Base-by-base conservation (phyloP, 306 rosid species). In the Mimosa pudica region DNA sequence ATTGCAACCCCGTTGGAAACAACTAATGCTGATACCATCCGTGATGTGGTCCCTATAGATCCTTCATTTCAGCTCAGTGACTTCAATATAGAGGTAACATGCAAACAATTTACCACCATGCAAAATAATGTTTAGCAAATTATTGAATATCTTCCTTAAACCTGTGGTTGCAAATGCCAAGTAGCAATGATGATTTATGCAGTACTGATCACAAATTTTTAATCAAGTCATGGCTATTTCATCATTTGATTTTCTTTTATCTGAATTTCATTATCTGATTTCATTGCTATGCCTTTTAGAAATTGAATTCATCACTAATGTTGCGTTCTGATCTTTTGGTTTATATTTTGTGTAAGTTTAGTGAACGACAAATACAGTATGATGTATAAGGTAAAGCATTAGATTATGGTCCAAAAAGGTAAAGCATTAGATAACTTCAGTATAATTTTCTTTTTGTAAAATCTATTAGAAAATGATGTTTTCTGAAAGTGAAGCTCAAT, bases 21-120 rank as follows among this genome's bases (percentile, higher is more conserved):
- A 85, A 70, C 44, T 80, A 73, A 72, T 77, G 90, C 61, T 64
- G 82, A 81, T 86, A 85, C 74, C 87, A 78, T 71, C 67, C 79
- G 82, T 49, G 79, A 66, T 49, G 83, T 52, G 88, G 81, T 58
- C 84, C 87, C 86, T 58, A 38, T 77, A 10, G 14, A 71, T 47
- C 82, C 51, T 74, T 70, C 73, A 69, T 80, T 80, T 83, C 78
- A 32, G 55, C 71, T 75, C 33, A 52, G 58, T 74, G 61, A 61
- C 46, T 55, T 79, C 51, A 32, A 46, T 62, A 13, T 48, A 7
- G 41, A 52, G 52, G 75, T 74, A 55, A n/a, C 51, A 67, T 68
- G 64, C 6, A 49, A 57, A 73, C 63, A 16, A 67, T 61, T 69
- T 67, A 57, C 48, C 20, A 64, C 44, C 81, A 71, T 71, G 79